Evolutionary conservation across 2,329 filamentous ascomycete genomes (phyloP).

Genomic region (Fusarium protoensiforme): DNA sequence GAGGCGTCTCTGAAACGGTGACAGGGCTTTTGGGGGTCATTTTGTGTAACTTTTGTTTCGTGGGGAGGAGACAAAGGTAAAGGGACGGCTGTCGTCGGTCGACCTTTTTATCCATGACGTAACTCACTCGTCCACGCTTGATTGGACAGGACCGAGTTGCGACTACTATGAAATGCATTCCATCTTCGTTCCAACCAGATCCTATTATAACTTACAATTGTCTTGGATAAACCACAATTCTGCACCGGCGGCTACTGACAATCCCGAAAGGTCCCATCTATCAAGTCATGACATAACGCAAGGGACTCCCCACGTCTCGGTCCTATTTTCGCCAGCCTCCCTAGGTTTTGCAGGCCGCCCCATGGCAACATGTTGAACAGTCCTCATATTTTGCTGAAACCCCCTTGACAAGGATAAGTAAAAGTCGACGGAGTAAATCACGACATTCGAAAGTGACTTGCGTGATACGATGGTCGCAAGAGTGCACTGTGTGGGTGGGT

Average conservation of each 20-base stretch:
- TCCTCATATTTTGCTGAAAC: no score
- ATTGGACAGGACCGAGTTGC: not conserved
- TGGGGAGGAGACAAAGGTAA: not conserved
- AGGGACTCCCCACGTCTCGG: no score
- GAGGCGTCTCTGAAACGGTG: not conserved
- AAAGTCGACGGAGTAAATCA: not conserved
- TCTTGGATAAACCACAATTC: no score
- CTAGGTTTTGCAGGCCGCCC: not conserved
- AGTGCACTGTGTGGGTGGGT: not conserved
- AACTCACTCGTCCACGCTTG: not conserved
- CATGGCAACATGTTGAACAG: not conserved
- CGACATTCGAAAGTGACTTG: not conserved
- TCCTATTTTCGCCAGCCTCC: no score
- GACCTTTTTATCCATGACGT: not conserved
- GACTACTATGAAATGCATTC: not conserved
- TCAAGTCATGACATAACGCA: no score
- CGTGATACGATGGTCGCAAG: not conserved
- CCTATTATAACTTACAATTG: not conserved
- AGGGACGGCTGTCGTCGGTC: not conserved
- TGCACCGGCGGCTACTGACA: no score
- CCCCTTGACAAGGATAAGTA: no score
- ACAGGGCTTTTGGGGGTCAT: not conserved
- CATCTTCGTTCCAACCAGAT: not conserved
- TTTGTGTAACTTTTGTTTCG: not conserved
- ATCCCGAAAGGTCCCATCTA: no score